A percentile compares a stretch with the other conserved stretches of the same genome.
Evolutionary conservation across 768 basidiomycete species (phyloP).

Genomic region (Phanerodontia chrysosporium): DNA sequence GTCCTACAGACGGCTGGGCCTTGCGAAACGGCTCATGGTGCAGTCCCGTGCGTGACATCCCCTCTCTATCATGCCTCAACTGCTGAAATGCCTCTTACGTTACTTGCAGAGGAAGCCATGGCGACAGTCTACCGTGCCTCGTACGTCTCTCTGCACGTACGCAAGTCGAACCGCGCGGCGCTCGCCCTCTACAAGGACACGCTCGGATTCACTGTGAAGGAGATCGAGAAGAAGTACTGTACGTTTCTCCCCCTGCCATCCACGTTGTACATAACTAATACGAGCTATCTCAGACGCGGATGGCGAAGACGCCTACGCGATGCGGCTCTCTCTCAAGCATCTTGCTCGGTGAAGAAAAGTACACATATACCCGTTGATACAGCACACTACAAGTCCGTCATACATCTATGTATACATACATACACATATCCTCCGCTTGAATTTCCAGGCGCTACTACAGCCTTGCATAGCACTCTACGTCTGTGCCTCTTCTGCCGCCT

Average conservation of each 20-base stretch:
- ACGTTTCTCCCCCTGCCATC: constrained; percentile 29
- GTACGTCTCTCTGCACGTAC: constrained; percentile 86
- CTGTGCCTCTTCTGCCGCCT: not conserved
- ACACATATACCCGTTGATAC: constrained; percentile 8
- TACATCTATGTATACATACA: constrained; percentile 1
- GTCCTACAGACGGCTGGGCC: constrained; percentile 83
- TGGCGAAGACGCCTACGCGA: constrained; percentile 91
- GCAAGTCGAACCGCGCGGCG: constrained; percentile 93
- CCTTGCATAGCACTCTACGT: not conserved
- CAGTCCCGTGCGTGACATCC: constrained; percentile 68
- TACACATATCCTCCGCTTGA: not conserved
- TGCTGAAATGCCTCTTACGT: not conserved
- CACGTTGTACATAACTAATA: too few species aligned
- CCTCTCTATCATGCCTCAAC: not conserved
- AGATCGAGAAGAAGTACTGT: constrained; percentile 91
- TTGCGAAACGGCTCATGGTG: constrained; percentile 93
- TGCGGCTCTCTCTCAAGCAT: constrained; percentile 63
- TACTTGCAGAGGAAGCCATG: constrained; percentile 91
- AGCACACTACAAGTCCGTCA: constrained; percentile 9
- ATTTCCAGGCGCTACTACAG: not conserved
- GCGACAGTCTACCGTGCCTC: constrained; percentile 76
- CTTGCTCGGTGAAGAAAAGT: constrained; percentile 13
- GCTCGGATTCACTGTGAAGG: constrained; percentile 82
- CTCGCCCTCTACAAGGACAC: constrained; percentile 85
- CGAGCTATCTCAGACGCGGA: constrained; percentile 97